Evolutionary conservation across 1,284 basidiomycete species (phyloP), one percentile per base, ranked within the genome.

Genomic region (Leccinum solheimii): DNA sequence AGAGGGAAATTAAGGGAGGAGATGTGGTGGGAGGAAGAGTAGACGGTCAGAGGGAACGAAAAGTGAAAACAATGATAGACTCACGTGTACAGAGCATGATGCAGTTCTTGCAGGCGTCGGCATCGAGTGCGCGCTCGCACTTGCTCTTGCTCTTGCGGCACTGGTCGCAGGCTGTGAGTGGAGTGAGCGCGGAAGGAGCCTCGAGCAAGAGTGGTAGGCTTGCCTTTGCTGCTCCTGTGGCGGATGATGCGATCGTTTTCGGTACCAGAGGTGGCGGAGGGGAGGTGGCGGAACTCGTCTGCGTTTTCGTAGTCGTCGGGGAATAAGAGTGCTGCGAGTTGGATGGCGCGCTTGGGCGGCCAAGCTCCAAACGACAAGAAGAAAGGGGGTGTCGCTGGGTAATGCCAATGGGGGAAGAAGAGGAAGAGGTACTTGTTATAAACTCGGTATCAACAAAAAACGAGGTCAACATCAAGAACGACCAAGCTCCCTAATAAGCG

Each of bases 171-270:
- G 55, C 55, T 56, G 55, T 43, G 40, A 11, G 19, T 19, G 19
- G 11, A n/a, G 43, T 30, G 27, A 32, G 43, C 7, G 19, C 13
- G 27, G 11, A 7, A 19, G 26, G 11, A 26, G n/a, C 14, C 14
- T 26, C 21, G 36, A 21, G 32, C 19, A 14, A 11, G 57, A 61
- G 30, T 54, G 53, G 19, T 34, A 27, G 21, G 74, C 75, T 32
- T 64, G 83, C 87, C 86, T 83, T 91, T 91, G 72, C 87, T 90
- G 68, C 89, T 85, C 61, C 84, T 72, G 60, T 87, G 79, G 57
- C 88, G 78, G 55, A 90, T 75, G 61, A 21, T 48, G 19, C 45
- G 45, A 13, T 48, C 45, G 21, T 48, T 48, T 68, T 64, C 8
- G 71, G 45, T 48, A 13, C 67, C 63, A 66, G 64, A 55, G 50